Evolutionary conservation across 108 stramenopile genomes (phyloP).

Genomic region (Cyclotella cryptica): DNA sequence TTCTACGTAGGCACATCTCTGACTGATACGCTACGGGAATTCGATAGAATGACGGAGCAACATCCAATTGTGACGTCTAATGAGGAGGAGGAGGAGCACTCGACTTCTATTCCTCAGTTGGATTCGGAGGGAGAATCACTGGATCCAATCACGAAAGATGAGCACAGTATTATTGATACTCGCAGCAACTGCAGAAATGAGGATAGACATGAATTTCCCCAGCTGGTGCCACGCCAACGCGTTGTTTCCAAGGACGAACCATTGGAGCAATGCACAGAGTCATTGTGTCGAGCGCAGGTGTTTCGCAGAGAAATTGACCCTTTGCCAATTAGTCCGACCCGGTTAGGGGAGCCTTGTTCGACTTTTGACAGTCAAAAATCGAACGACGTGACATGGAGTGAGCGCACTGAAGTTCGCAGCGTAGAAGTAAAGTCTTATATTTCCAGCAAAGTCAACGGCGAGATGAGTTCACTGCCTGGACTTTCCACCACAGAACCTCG

Average conservation of each 20-base stretch:
- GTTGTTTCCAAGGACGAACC: constrained; percentile 7
- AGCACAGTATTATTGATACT: neutral
- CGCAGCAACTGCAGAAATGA: neutral
- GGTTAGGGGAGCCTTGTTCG: neutral
- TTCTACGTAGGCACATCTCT: neutral
- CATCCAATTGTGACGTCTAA: neutral
- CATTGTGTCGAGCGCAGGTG: neutral
- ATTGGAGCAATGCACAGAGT: neutral
- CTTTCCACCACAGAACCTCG: neutral
- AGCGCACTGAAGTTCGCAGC: no score
- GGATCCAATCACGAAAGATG: neutral
- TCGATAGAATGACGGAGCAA: neutral
- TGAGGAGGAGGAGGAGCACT: constrained; percentile 15
- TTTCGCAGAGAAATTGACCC: neutral
- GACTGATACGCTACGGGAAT: neutral
- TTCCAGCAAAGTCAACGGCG: no score
- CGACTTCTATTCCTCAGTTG: neutral
- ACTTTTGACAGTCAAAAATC: neutral
- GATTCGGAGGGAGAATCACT: neutral
- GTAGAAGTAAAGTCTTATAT: no score
- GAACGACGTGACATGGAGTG: neutral
- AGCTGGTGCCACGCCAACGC: neutral
- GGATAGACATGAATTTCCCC: neutral
- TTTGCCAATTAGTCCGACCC: neutral
- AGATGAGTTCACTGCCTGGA: no score